phyloP scores from a whole-genome alignment of 805 yeast species.

The Yamadazyma tumulicola region DNA sequence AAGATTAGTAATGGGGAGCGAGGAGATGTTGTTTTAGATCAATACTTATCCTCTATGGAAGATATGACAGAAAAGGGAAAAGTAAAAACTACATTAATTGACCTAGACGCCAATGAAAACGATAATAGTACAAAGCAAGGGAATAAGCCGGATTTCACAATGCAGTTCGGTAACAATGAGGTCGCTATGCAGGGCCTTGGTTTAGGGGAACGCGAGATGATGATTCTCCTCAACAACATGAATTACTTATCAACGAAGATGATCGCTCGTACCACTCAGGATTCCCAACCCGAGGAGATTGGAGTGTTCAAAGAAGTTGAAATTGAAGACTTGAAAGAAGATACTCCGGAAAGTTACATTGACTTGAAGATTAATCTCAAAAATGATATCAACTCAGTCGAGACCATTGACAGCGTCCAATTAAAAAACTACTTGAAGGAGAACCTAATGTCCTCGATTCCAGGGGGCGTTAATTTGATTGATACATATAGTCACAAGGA shows the following conservation, averaged over 20 bases:
- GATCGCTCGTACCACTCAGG: slow-evolving; percentile 36
- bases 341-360: slow-evolving; percentile 28
- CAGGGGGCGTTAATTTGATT: slow-evolving; percentile 11
- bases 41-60: slow-evolving; percentile 60
- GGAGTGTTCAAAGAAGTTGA: slow-evolving; percentile 32
- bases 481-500: slow-evolving; percentile 27
- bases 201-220: slow-evolving; percentile 62
- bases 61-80: slow-evolving; percentile 10
- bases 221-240: slow-evolving; percentile 81
- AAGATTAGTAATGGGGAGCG: slow-evolving; percentile 68
- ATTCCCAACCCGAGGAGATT: slow-evolving; percentile 7
- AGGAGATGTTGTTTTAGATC: slow-evolving; percentile 82
- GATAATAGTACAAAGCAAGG: slow-evolving; percentile 78
- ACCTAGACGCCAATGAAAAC: slow-evolving; percentile 74
- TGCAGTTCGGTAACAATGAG: slow-evolving; percentile 53
- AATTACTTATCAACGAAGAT: slow-evolving; percentile 81
- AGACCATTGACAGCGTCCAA: slow-evolving; percentile 8
- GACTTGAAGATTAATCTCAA: slow-evolving; percentile 27
- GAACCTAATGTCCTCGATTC: slow-evolving; percentile 14
- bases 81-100: slow-evolving; percentile 64
- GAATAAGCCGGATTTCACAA: slow-evolving; percentile 83
- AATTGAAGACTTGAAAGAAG: slow-evolving; percentile 35
- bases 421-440: slow-evolving; percentile 15
- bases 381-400: slow-evolving; percentile 1
- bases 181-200: too few relatives aligned